Percentiles rank a stretch among this genome's conserved stretches.
These are phyloP conservation scores for Leishmania martiniquensis DNA, from an alignment of 208 protist genomes.

Conservation along the genomic window DNA sequence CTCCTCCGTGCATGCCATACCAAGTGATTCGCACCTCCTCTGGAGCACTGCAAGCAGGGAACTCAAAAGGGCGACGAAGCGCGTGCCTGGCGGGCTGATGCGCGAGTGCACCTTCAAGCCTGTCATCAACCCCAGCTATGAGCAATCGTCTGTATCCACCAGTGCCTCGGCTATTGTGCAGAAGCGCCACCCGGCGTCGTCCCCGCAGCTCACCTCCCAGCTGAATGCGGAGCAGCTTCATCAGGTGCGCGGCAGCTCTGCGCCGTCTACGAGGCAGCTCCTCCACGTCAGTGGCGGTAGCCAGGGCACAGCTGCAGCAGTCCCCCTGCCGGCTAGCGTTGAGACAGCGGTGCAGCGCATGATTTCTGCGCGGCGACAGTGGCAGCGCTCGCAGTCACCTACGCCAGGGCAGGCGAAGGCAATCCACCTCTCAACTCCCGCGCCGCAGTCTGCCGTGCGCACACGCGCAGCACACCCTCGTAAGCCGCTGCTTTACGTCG, in stretches of 20 bases:
- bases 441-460: not conserved
- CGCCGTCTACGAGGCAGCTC: slow-evolving; percentile 22
- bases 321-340: slow-evolving; percentile 26
- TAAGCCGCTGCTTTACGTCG: slow-evolving; percentile 29
- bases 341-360: slow-evolving; percentile 61
- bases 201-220: not conserved
- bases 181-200: not conserved
- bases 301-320: not conserved
- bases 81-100: slow-evolving; percentile 44
- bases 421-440: not conserved
- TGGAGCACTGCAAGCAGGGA: slow-evolving; percentile 23
- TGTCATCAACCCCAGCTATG: slow-evolving; percentile 35
- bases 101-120: slow-evolving; percentile 62
- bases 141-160: not conserved
- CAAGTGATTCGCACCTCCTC: slow-evolving; percentile 34
- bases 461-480: not conserved
- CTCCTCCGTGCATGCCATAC: slow-evolving; percentile 14
- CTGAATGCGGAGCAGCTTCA: slow-evolving; percentile 23
- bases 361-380: slow-evolving; percentile 37
- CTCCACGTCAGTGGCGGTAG: not conserved
- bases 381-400: slow-evolving; percentile 1
- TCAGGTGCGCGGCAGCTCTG: slow-evolving; percentile 24
- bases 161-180: not conserved
- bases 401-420: not conserved
- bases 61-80: slow-evolving; percentile 32